Evolutionary conservation across 345 rosid species (phyloP), one percentile per base, ranked within the genome.

Genomic region (Microthlaspi erraticum): DNA sequence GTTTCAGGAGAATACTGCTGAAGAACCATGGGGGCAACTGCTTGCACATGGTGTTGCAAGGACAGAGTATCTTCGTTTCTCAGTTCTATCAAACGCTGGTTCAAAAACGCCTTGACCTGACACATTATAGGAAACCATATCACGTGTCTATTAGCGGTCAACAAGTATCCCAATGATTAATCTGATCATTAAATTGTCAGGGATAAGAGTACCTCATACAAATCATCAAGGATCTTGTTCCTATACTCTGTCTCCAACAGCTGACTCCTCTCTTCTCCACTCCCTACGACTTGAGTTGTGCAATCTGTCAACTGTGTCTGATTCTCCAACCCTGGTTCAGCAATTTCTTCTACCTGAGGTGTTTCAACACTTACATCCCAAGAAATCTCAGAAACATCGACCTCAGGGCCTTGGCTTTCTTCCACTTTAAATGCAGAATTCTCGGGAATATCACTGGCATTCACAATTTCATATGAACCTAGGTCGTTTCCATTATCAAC

Each of bases 311-410:
- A 68, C 46, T 13, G 66, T 73, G 70, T 78, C 78, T 74, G 86
- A 74, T 69, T 68, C 60, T 71, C 82, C 66, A 68, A 33, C 73
- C 79, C 64, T 52, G 77, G 59, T 53, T 75, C 88, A 63, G 83
- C 85, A 43, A 83, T 82, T 51, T 81, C 82, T 60, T 85, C 93
- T 53, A 88, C 85, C 77, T 83, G 88, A 79, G 97, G 96, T 48
- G 95, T 84, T 68, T 94, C 96, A 64, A 88, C 99, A 33, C 90
- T 88, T 63, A 94, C 76, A 81, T 89, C 96, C 96, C 99, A 94
- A 61, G 89, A 85, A 72, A 86, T 82, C 68, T 89, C 95, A 52
- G 94, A 86, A 50, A 67, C 78, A 67, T 79, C 76, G 66, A 80
- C 56, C 77, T 83, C 86, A 45, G 74, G 74, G 46, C 10, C 79